Evolutionary conservation across 306 rosid genomes (phyloP).

Genomic region (Pterocarpus santalinus): DNA sequence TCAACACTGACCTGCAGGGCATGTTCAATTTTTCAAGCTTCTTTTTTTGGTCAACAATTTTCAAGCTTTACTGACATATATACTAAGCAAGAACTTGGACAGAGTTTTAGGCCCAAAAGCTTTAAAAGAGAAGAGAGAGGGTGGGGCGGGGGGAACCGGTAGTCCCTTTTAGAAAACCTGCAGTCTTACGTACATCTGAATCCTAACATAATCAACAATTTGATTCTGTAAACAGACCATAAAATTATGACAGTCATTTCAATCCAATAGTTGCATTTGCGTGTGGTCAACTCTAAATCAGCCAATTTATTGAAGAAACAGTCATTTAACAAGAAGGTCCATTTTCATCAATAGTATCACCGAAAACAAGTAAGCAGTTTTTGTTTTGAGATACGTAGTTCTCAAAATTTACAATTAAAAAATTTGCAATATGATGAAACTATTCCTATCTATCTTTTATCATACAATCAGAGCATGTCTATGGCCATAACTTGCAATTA

Average conservation of each 20-base stretch:
- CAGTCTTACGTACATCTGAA: constrained; percentile 7
- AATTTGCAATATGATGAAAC: constrained; percentile 5
- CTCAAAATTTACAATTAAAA: no score
- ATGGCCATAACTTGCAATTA: not conserved
- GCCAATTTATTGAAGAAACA: constrained; percentile 2
- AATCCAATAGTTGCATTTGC: not conserved
- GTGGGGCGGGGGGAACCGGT: not conserved
- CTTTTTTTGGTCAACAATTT: not conserved
- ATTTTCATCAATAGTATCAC: no score
- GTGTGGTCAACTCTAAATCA: not conserved
- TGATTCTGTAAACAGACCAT: constrained; percentile 26
- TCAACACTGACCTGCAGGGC: constrained; percentile 83
- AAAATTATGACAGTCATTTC: not conserved
- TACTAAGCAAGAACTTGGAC: constrained; percentile 14
- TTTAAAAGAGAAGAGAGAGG: not conserved
- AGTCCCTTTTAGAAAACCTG: not conserved
- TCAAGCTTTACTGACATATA: not conserved
- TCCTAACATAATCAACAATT: constrained; percentile 15
- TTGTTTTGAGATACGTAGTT: no score
- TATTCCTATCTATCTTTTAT: not conserved
- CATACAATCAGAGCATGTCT: not conserved
- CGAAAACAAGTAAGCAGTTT: no score
- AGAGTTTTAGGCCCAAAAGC: constrained; percentile 2
- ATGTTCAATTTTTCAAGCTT: constrained; percentile 29
- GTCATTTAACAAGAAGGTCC: no score